Evolutionary conservation across 1,139 yeast species (phyloP).

Genomic region (Entelexis sorbosivorans): DNA sequence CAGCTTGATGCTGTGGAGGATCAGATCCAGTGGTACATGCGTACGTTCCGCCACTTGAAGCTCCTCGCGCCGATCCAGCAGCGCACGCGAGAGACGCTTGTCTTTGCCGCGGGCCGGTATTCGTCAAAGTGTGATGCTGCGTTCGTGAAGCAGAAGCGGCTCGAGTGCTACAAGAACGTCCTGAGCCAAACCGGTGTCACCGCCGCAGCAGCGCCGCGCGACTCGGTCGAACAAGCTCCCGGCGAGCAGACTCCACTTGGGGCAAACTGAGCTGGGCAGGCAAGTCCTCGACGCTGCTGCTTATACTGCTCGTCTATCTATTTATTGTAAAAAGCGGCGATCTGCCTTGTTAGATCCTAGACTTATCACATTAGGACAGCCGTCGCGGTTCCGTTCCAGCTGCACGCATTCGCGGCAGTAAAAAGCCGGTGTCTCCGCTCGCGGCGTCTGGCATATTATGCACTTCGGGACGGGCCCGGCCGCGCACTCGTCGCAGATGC

Average conservation of each 20-base stretch:
- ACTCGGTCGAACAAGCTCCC: no score
- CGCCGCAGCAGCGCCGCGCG: no score
- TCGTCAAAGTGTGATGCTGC: conserved; percentile 46
- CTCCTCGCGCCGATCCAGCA: conserved; percentile 43
- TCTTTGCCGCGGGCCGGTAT: conserved; percentile 37
- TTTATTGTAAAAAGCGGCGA: conserved; percentile 3
- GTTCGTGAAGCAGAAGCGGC: conserved; percentile 42
- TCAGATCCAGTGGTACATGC: conserved; percentile 33
- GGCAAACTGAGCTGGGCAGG: background rate
- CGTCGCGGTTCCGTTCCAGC: conserved; percentile 4
- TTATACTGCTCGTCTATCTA: background rate
- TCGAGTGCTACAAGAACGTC: conserved; percentile 35
- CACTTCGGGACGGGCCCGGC: background rate
- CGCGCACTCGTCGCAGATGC: conserved; percentile 4
- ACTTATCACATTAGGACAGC: conserved; percentile 1
- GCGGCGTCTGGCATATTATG: conserved; percentile 1
- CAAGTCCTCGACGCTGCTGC: no score
- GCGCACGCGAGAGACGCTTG: conserved; percentile 41
- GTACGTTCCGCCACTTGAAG: conserved; percentile 34
- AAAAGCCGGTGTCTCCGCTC: background rate
- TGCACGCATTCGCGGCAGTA: conserved; percentile 2
- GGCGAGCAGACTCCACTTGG: no score
- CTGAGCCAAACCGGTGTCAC: conserved; percentile 22
- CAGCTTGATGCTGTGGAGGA: conserved; percentile 15
- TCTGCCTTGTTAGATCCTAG: conserved; percentile 4